A percentile compares a stretch with the other conserved stretches of the same genome.
These are phyloP conservation scores for Lignosus rhinocerotis DNA, from an alignment of 1,284 basidiomycete species.

Conservation along the genomic window DNA sequence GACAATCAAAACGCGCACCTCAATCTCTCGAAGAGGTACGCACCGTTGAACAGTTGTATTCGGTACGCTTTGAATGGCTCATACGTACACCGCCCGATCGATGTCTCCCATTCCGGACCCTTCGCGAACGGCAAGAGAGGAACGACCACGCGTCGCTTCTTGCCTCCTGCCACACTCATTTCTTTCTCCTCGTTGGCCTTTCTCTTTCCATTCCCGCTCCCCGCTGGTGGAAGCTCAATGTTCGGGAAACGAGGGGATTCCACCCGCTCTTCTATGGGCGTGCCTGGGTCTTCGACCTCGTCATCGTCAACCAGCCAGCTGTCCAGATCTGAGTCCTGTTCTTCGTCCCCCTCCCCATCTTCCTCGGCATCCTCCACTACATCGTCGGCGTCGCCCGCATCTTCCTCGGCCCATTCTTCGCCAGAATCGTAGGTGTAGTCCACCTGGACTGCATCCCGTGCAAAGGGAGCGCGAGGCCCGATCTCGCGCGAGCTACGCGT, in stretches of 20 bases:
- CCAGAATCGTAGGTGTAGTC: conserved; percentile 87
- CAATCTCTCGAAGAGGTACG: conserved; percentile 23
- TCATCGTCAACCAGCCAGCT: conserved; percentile 81
- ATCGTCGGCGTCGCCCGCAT: conserved; percentile 73
- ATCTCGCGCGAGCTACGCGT: conserved; percentile 71
- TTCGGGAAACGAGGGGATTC: conserved; percentile 37
- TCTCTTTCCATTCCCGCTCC: conserved; percentile 55
- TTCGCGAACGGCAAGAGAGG: conserved; percentile 76
- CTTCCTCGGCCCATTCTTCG: conserved; percentile 80
- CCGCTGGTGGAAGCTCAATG: conserved; percentile 37
- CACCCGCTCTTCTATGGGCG: conserved; percentile 42
- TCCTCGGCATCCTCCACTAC: conserved; percentile 64
- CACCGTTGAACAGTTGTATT: conserved; percentile 80
- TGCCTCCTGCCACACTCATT: conserved; percentile 28
- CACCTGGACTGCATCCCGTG: conserved; percentile 63
- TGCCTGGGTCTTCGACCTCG: conserved; percentile 49
- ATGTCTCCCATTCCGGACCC: conserved; percentile 75
- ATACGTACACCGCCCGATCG: conserved; percentile 60
- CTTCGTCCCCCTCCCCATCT: conserved; percentile 53
- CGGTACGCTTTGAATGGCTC: conserved; percentile 67
- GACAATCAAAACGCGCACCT: conserved; percentile 4
- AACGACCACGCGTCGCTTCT: conserved; percentile 72
- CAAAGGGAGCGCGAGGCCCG: conserved; percentile 75
- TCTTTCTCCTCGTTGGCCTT: conserved; percentile 27
- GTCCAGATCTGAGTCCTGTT: conserved; percentile 72